A percentile compares a stretch with the other conserved stretches of the same genome.
phyloP scores from a whole-genome alignment of 2,329 filamentous ascomycete species.

The Colletotrichum sp. region DNA sequence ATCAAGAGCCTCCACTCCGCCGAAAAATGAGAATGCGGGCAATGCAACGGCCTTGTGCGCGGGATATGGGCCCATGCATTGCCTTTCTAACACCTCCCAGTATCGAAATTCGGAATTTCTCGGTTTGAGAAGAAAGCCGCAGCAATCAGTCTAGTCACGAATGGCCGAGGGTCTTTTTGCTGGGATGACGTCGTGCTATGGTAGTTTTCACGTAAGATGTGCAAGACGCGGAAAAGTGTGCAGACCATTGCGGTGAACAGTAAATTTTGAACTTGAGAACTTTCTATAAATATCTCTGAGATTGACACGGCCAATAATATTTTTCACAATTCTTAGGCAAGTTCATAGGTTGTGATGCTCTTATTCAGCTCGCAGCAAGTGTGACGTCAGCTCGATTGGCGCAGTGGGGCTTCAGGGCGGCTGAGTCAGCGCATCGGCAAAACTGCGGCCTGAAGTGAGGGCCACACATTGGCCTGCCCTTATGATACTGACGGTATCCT shows the following conservation, averaged over 20 bases:
- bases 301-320: too few relatives aligned
- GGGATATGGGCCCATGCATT: background rate
- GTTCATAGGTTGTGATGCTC: background rate
- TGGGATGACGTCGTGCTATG: too few relatives aligned
- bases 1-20: background rate
- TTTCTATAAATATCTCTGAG: too few relatives aligned
- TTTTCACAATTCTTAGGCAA: too few relatives aligned
- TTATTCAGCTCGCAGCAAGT: background rate
- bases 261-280: too few relatives aligned
- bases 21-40: background rate
- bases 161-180: background rate
- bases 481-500: background rate
- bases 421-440: background rate
- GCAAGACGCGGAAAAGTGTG: too few relatives aligned
- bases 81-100: background rate
- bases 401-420: background rate
- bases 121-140: background rate
- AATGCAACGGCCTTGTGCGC: background rate
- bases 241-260: too few relatives aligned
- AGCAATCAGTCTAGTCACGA: background rate
- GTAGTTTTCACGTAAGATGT: too few relatives aligned
- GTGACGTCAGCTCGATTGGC: background rate
- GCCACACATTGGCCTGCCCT: background rate
- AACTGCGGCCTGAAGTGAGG: background rate
- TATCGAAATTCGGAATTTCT: background rate